phyloP scores from a whole-genome alignment of 768 basidiomycete species.

The Filobasidium wieringae region DNA sequence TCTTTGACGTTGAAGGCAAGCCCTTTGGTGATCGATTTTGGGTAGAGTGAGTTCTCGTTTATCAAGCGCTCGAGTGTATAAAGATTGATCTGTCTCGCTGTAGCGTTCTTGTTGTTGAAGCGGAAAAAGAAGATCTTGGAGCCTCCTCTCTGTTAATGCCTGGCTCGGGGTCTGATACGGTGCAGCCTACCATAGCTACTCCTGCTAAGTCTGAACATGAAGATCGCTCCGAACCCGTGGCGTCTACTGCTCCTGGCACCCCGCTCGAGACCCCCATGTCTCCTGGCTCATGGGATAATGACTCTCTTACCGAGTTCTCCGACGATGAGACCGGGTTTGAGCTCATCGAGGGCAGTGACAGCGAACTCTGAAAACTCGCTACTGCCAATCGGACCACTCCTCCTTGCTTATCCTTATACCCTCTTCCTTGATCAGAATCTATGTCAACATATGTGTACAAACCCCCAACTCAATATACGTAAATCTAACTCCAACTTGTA shows the following conservation, averaged over 20 bases:
- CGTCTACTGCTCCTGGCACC: not conserved
- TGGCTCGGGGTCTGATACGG: not conserved
- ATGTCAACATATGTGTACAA: no score
- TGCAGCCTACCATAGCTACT: not conserved
- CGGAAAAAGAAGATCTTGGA: constrained; percentile 13
- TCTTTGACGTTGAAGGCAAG: constrained; percentile 27
- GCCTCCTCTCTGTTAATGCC: constrained; percentile 33
- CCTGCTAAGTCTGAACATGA: not conserved
- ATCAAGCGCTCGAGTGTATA: not conserved
- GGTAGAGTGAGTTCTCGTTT: constrained; percentile 22
- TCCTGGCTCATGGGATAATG: constrained; percentile 1
- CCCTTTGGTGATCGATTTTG: constrained; percentile 30
- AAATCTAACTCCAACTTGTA: no score
- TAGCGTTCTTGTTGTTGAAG: constrained; percentile 20
- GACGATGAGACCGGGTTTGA: constrained; percentile 1
- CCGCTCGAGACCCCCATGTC: not conserved
- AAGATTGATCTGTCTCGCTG: not conserved
- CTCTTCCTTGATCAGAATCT: no score
- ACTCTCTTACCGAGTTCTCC: not conserved
- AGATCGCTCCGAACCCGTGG: not conserved
- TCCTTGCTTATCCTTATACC: no score
- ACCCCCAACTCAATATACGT: no score
- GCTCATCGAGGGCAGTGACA: not conserved
- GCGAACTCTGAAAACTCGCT: not conserved
- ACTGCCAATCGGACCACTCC: no score